Base-by-base conservation (phyloP, 2,329 filamentous ascomycete species). In the Penicillium sp. region DNA sequence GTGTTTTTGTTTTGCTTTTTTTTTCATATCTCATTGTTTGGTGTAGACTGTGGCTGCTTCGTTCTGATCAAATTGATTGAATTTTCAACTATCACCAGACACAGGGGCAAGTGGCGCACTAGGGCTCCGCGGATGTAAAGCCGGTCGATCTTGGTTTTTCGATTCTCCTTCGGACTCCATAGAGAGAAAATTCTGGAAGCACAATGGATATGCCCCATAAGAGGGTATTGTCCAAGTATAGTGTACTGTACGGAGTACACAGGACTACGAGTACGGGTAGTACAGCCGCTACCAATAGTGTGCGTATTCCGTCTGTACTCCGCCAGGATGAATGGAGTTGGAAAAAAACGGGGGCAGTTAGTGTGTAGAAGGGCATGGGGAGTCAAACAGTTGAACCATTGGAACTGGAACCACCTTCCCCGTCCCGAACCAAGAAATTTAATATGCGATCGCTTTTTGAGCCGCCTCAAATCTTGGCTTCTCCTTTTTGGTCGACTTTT, bases 91-190 rank as follows among this genome's bases (percentile, higher is more conserved):
- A 13, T 40, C 22, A 45, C 51, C 32, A 53, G 51, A 16, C 21
- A 39, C 22, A 53, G 46, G 45, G 22, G 44, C 34, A 34, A 31
- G 48, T 42, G 50, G 39, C 55, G 46, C 45, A 45, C 59, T 62
- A 62, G 55, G 61, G 44, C 45, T 43, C 45, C 60, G 61, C 61
- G 59, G 62, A 62, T 60, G 55, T 29, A 31, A 63, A 64, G 54
- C 62, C 62, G 62, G 59, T 29, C 57, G 60, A 62, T 62, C 61
- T 41, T 56, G 49, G 58, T 51, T 36, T 48, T 45, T 29, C 34
- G 24, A 50, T 48, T 43, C 46, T 40, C 40, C 18, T 34, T 29
- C 29, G 13, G 45, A 32, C 45, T 48, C 46, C 38, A 47, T 50
- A 41, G 18, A 49, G 41, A 47, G 59, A 59, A 64, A 54, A 27